phyloP scores from a whole-genome alignment of 1,139 yeast genomes.

The Suhomyces bokatorum region DNA sequence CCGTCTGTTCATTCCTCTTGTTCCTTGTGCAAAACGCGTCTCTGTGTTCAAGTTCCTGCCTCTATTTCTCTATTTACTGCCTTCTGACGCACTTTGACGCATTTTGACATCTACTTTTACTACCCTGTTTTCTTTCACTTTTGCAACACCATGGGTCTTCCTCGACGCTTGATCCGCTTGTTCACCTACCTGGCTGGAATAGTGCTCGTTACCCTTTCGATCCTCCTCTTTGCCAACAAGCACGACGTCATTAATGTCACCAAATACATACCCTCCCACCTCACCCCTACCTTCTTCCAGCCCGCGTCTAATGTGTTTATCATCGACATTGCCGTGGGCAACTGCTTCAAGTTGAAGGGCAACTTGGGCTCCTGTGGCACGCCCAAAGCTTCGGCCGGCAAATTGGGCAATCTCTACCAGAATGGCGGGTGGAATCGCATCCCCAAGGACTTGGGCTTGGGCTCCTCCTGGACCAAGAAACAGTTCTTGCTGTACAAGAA shows the following conservation, averaged over 20 bases:
- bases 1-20: too few species aligned
- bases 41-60: too few species aligned
- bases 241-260: constrained; percentile 31
- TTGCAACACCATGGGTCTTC: constrained; percentile 11
- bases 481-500: constrained; percentile 37
- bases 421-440: constrained; percentile 40
- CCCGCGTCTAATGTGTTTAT: constrained; percentile 40
- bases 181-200: constrained; percentile 22
- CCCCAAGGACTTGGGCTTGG: constrained; percentile 41
- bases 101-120: not conserved
- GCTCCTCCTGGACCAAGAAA: constrained; percentile 33
- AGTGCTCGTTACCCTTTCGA: constrained; percentile 19
- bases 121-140: not conserved
- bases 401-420: constrained; percentile 30
- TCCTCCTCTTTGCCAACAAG: constrained; percentile 36
- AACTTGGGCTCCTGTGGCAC: constrained; percentile 33
- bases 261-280: constrained; percentile 30
- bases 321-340: constrained; percentile 36
- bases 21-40: too few species aligned
- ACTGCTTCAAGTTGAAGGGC: constrained; percentile 31
- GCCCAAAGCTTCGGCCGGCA: constrained; percentile 31
- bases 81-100: not conserved
- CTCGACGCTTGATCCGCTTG: constrained; percentile 25
- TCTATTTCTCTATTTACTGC: not conserved
- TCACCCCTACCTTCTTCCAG: constrained; percentile 43